Percentiles rank a stretch among this genome's conserved stretches.
phyloP scores from a whole-genome alignment of 2,329 filamentous ascomycete species.

The Elsinoe perseae region DNA sequence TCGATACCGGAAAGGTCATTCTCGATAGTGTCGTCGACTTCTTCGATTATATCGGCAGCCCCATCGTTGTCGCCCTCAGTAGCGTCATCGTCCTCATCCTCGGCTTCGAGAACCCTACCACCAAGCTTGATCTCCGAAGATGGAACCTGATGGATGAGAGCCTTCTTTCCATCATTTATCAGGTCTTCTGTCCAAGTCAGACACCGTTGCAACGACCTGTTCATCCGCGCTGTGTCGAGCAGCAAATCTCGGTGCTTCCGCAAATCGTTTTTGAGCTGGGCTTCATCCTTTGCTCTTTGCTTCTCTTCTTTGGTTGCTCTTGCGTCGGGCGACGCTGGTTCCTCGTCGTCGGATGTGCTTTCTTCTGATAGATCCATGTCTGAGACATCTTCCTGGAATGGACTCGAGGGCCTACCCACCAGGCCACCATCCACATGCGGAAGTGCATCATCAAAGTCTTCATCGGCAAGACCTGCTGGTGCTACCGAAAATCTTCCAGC shows the following conservation, averaged over 20 bases:
- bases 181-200: slow-evolving; percentile 83
- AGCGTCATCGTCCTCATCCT: slow-evolving; percentile 49
- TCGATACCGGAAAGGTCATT: slow-evolving; percentile 20
- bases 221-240: slow-evolving; percentile 87
- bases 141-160: slow-evolving; percentile 72
- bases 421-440: slow-evolving; percentile 30
- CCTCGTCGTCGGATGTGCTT: slow-evolving; percentile 29
- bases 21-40: slow-evolving; percentile 22
- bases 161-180: slow-evolving; percentile 80
- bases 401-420: slow-evolving; percentile 24
- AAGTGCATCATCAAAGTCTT: slow-evolving; percentile 31
- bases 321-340: slow-evolving; percentile 29
- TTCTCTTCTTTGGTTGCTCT: slow-evolving; percentile 38
- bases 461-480: slow-evolving; percentile 25
- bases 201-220: slow-evolving; percentile 85
- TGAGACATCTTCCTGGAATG: slow-evolving; percentile 17
- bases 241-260: slow-evolving; percentile 83
- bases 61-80: slow-evolving; percentile 24
- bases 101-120: slow-evolving; percentile 65
- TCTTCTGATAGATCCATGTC: slow-evolving; percentile 15
- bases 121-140: slow-evolving; percentile 74
- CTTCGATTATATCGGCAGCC: slow-evolving; percentile 13
- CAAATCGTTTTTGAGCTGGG: slow-evolving; percentile 74
- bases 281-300: slow-evolving; percentile 68
- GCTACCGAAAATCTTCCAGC: slow-evolving; percentile 64